Base-by-base conservation (phyloP, 2,329 filamentous ascomycete species). In the Ascochyta lentis region DNA sequence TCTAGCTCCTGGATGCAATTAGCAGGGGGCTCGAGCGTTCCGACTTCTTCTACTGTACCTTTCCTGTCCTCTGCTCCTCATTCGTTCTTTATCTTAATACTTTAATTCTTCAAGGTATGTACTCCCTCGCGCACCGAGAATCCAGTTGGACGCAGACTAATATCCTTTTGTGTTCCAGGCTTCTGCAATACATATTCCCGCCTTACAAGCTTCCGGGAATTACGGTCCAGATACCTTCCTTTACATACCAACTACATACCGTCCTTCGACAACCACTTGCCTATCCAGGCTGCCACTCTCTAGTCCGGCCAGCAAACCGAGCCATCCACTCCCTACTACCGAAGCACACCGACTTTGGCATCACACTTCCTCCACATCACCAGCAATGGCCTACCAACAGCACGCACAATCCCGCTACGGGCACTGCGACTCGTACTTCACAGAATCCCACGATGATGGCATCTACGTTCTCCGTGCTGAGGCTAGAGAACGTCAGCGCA, bases 401-500 rank as follows among this genome's bases (percentile, higher is more conserved):
- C 77, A 80, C 63, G 73, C 77, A 47, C 78, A 81, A 55, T 77
- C 80, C 55, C 79, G 78, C 66, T 86, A 84, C 74, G 86, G 86
- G 65, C 84, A 85, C 51, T 90, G 87, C 74, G 87, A 89, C 62
- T 86, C 83, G 54, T 89, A 83, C 77, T 89, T 89, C 68, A 84
- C 89, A 51, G 87, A 90, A 67, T 81, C 81, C 59, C 78, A 83
- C 59, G 82, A 86, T 56, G 81, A 84, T 46, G 81, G 79, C 43
- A 58, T 81, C 49, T 81, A 78, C 78, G 79, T 78, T 41, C 71
- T 77, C 65, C 86, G 86, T 61, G 84, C 91, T 65, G 88, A 87
- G 61, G 82, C 88, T 58, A 87, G 89, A 71, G 90, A 95, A 69
- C 88, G 91, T 59, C 86, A 89, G 66, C 91, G 89, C 77, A 85